Evolutionary conservation across 345 rosid species (phyloP).

Genomic region (Rhodomyrtus tomentosa): DNA sequence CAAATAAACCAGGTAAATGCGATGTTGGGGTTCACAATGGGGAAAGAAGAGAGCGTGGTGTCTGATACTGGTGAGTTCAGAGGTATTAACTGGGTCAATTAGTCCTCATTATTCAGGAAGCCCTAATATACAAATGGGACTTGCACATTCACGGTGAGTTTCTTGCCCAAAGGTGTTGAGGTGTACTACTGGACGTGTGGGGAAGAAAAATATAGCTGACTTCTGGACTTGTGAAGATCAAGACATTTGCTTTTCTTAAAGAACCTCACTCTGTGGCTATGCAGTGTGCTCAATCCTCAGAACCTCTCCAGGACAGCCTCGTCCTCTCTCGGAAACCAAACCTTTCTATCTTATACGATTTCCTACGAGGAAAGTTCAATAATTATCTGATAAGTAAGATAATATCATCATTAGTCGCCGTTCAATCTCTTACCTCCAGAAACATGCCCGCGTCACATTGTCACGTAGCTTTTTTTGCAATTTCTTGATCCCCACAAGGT

Average conservation of each 20-base stretch:
- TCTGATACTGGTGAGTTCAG: neutral
- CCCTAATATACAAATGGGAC: neutral
- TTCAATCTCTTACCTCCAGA: neutral
- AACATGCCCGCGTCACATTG: neutral
- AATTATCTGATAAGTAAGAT: neutral
- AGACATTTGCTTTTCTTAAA: neutral
- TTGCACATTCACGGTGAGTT: neutral
- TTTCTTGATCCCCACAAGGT: neutral
- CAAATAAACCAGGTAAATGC: neutral
- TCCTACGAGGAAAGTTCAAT: neutral
- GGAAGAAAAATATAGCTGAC: neutral
- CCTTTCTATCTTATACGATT: neutral
- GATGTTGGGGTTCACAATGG: slow-evolving; percentile 1
- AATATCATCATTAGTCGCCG: neutral
- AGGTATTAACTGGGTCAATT: neutral
- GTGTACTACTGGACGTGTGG: neutral
- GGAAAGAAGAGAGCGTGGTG: neutral
- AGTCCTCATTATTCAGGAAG: neutral
- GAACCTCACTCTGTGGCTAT: neutral
- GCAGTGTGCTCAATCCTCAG: neutral
- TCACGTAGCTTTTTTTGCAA: neutral
- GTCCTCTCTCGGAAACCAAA: neutral
- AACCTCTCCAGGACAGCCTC: neutral
- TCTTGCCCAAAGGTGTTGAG: neutral
- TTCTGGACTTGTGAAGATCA: neutral